Evolutionary conservation across 2,329 filamentous ascomycete genomes (phyloP).

Genomic region (Sporothrix protearum): DNA sequence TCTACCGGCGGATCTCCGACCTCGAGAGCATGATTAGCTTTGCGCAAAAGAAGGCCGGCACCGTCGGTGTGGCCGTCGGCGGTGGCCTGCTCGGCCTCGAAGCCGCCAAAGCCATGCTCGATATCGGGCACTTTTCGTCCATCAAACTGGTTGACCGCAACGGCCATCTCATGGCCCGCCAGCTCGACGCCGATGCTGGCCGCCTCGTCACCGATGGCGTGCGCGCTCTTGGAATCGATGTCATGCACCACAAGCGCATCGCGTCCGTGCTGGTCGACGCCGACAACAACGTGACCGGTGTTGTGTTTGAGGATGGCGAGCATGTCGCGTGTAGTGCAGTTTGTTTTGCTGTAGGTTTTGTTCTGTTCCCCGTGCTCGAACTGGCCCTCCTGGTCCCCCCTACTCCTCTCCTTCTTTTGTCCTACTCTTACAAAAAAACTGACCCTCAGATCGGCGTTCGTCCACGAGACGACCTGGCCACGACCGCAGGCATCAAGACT

Average conservation of each 20-base stretch:
- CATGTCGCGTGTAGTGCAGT: constrained; percentile 73
- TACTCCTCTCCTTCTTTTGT: too few relatives aligned
- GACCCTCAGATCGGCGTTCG: constrained; percentile 75
- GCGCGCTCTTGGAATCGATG: constrained; percentile 70
- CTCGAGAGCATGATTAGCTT: constrained; percentile 73
- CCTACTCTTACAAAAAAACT: too few relatives aligned
- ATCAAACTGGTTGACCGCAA: constrained; percentile 81
- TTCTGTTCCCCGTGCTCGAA: too few relatives aligned
- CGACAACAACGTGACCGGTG: constrained; percentile 63
- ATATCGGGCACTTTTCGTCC: constrained; percentile 68
- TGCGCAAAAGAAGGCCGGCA: constrained; percentile 62
- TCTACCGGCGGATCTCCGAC: constrained; percentile 83
- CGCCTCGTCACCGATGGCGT: constrained; percentile 80
- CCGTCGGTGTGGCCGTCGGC: constrained; percentile 72
- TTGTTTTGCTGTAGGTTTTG: constrained; percentile 74
- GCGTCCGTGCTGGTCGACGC: background rate
- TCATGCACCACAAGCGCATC: constrained; percentile 66
- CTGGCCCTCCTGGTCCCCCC: too few relatives aligned
- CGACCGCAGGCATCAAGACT: constrained; percentile 58
- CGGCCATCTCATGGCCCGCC: constrained; percentile 75
- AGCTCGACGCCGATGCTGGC: constrained; percentile 78
- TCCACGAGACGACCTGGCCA: constrained; percentile 73
- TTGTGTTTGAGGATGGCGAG: constrained; percentile 78
- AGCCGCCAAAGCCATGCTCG: constrained; percentile 88
- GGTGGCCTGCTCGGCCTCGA: constrained; percentile 82